These are phyloP conservation scores for Zasmidium angulare DNA, from an alignment of 2,329 filamentous ascomycete genomes.

Conservation along the genomic window DNA sequence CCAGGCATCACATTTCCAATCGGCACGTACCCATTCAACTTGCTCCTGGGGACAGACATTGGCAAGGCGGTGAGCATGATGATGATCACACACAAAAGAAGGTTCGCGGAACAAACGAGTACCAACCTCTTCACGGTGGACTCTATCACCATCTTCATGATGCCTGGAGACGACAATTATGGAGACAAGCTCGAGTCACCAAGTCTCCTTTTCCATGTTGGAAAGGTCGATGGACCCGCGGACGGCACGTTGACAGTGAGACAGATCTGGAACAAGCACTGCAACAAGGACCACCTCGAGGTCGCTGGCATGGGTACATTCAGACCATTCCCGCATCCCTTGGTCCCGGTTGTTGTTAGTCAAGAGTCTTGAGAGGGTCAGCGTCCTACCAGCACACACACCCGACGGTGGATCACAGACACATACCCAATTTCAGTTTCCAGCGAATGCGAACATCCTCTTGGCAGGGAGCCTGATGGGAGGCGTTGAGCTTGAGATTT, in stretches of 20 bases:
- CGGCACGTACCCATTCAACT: not conserved
- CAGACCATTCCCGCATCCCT: too few species aligned
- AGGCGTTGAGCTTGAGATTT: too few species aligned
- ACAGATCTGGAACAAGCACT: not conserved
- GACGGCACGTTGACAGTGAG: not conserved
- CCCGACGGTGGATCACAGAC: too few species aligned
- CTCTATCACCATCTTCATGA: not conserved
- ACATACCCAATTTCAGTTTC: too few species aligned
- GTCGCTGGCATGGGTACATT: too few species aligned
- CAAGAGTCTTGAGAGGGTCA: too few species aligned
- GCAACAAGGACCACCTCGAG: not conserved
- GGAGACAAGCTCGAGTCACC: not conserved
- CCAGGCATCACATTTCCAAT: not conserved
- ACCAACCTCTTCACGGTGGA: not conserved
- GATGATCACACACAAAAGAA: not conserved
- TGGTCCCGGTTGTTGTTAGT: too few species aligned
- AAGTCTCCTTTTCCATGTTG: not conserved
- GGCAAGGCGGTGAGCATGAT: not conserved
- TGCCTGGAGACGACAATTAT: not conserved
- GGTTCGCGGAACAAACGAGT: not conserved
- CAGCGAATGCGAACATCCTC: too few species aligned
- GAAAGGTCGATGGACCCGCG: not conserved
- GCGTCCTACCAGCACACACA: too few species aligned
- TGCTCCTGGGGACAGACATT: not conserved
- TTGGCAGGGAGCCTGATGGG: too few species aligned